A percentile compares a stretch with the other conserved stretches of the same genome.
Evolutionary conservation across 1,139 yeast species (phyloP).

Genomic region (Suhomyces ambrosiae): DNA sequence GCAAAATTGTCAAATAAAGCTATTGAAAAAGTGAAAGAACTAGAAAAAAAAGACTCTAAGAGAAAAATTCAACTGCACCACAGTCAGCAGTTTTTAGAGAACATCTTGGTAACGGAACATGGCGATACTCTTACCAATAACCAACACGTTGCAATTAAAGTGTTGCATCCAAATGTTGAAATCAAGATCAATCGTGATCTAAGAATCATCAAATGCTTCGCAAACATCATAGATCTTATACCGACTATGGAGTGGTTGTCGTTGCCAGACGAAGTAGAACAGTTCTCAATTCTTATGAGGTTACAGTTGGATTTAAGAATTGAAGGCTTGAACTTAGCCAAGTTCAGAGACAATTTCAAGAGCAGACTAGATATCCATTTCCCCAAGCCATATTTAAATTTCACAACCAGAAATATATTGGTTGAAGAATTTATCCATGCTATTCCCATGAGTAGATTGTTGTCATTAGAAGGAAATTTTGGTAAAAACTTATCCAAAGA

Average conservation of each 20-base stretch:
- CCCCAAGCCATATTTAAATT: slow-evolving; percentile 72
- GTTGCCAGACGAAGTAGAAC: slow-evolving; percentile 90
- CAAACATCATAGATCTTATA: slow-evolving; percentile 61
- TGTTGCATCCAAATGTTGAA: slow-evolving; percentile 85
- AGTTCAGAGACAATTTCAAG: slow-evolving; percentile 65
- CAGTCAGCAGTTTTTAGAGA: slow-evolving; percentile 32
- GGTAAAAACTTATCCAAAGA: slow-evolving; percentile 66
- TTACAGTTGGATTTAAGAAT: slow-evolving; percentile 86
- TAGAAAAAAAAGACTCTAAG: slow-evolving; percentile 24
- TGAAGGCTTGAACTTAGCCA: slow-evolving; percentile 78
- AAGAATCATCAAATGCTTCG: slow-evolving; percentile 80
- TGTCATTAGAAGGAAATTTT: slow-evolving; percentile 45
- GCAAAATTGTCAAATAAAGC: slow-evolving; percentile 62
- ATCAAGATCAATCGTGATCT: slow-evolving; percentile 76
- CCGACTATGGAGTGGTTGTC: slow-evolving; percentile 99
- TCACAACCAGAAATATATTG: slow-evolving; percentile 70
- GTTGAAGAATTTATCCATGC: slow-evolving; percentile 88
- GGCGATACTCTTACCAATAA: slow-evolving; percentile 40
- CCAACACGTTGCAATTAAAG: slow-evolving; percentile 83
- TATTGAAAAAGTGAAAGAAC: slow-evolving; percentile 36
- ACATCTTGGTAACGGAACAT: slow-evolving; percentile 43
- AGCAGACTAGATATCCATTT: slow-evolving; percentile 68
- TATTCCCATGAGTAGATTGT: slow-evolving; percentile 72
- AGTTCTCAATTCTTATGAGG: slow-evolving; percentile 82
- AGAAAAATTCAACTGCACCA: slow-evolving; percentile 10